Percentiles rank a stretch among this genome's conserved stretches.
These are phyloP conservation scores for Paradendryphiella salina DNA, from an alignment of 2,329 filamentous ascomycete genomes.

Conservation along the genomic window DNA sequence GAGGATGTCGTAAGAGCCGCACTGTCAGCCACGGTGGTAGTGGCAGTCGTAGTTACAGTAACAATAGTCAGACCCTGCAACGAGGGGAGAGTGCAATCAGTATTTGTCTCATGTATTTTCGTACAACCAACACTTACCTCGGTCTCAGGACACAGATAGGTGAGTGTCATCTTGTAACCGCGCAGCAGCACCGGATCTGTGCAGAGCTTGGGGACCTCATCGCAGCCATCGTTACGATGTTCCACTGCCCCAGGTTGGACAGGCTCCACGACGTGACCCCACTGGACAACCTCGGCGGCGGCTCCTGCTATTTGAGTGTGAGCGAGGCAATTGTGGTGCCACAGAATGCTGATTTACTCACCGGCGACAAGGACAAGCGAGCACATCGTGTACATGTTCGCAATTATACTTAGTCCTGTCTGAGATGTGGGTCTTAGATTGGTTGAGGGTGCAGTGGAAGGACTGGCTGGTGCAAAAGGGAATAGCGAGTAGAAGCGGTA, in stretches of 20 bases:
- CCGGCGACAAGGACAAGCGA: constrained; percentile 15
- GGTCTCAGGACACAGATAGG: constrained; percentile 28
- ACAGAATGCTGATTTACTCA: constrained; percentile 7
- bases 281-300: constrained; percentile 12
- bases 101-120: too few species aligned
- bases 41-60: constrained; percentile 26
- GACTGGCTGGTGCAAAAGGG: neutral
- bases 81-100: too few species aligned
- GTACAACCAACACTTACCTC: neutral
- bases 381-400: constrained; percentile 15
- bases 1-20: neutral
- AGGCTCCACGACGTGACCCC: constrained; percentile 6
- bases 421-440: neutral
- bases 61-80: constrained; percentile 12
- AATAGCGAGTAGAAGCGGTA: neutral
- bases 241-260: constrained; percentile 6
- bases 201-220: constrained; percentile 26
- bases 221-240: constrained; percentile 15
- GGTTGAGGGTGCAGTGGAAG: neutral
- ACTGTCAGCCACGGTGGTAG: constrained; percentile 9
- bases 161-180: constrained; percentile 24
- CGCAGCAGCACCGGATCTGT: constrained; percentile 23
- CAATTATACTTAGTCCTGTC: neutral
- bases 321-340: neutral
- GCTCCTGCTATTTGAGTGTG: constrained; percentile 10